phyloP scores from a whole-genome alignment of 2,329 filamentous ascomycete genomes.

The Xylogone sp. region DNA sequence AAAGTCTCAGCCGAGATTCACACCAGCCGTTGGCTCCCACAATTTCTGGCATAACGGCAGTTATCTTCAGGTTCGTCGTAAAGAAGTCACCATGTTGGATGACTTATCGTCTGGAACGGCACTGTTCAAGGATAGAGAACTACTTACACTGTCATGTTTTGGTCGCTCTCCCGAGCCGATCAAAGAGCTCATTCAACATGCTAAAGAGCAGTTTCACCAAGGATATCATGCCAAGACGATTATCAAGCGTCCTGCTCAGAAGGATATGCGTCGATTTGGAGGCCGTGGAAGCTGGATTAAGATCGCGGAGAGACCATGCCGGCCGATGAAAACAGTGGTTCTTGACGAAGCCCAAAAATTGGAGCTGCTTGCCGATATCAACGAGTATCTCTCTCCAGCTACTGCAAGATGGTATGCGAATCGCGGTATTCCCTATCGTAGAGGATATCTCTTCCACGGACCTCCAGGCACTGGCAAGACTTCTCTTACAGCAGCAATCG shows the following conservation, averaged over 20 bases:
- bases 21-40: constrained; percentile 49
- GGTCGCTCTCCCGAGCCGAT: constrained; percentile 48
- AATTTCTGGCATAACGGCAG: constrained; percentile 50
- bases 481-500: constrained; percentile 61
- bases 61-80: constrained; percentile 41
- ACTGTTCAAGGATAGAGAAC: constrained; percentile 47
- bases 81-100: constrained; percentile 20
- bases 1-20: constrained; percentile 46
- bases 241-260: constrained; percentile 49
- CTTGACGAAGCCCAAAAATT: constrained; percentile 65
- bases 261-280: constrained; percentile 41
- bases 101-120: constrained; percentile 14
- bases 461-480: constrained; percentile 74
- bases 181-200: constrained; percentile 50
- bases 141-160: constrained; percentile 51
- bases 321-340: constrained; percentile 73
- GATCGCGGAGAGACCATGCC: constrained; percentile 59
- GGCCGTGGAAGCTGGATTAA: constrained; percentile 48
- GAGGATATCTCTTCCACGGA: constrained; percentile 76
- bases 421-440: constrained; percentile 69
- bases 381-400: constrained; percentile 70
- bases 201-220: constrained; percentile 48
- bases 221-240: constrained; percentile 53
- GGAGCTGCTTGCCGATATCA: constrained; percentile 66
- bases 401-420: constrained; percentile 69